Base-by-base conservation (phyloP, 805 yeast species). In the Kregervanrija pseudodelftensis region DNA sequence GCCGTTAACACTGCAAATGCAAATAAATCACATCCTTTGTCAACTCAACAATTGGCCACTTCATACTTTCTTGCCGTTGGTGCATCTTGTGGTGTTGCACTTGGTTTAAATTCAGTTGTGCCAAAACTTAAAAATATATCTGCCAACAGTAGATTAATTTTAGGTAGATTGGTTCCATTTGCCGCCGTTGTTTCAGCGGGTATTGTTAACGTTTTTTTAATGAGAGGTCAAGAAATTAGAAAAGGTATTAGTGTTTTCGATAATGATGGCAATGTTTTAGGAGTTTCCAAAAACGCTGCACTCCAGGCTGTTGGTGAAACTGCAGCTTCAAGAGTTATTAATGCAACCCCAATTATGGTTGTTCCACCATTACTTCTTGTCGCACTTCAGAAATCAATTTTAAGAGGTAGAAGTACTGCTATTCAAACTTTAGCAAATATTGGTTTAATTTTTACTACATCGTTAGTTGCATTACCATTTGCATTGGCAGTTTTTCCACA, bases 141-240 rank as follows among this genome's bases (percentile, higher is more conserved):
- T n/a, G 80, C 95, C 2, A 69, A 70, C 47, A 79, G 97, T 2
- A 80, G 72, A 58, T 66, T 82, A 54, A 72, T 90, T 30, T 66
- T 93, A 45, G 82, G 90, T 36, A 81, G 99, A 53, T 72, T 93
- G 46, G 95, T 93, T 11, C 99, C 99, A 7, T 93, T 93, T 69
- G 98, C 98, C 0, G 99, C 99, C 1, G 99, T 93, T 33, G 97
- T 90, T 1, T 81, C 93, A 42, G 99, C 99, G 1, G 98, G 99
- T 60, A 73, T 93, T 32, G 95, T 89, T 35, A 93, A 93, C 55
- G 96, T 93, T n/a, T 88, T 87, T 58, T 74, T 95, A 48, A 93
- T 93, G 99, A 80, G 99, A 68, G 79, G 91, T 46, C 95, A 90
- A 64, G 99, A 93, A 66, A 81, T 93, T 59, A 80, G 79, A 55